Evolutionary conservation across 1,284 basidiomycete genomes (phyloP).

Genomic region (Cutaneotrichosporon arboriforme): DNA sequence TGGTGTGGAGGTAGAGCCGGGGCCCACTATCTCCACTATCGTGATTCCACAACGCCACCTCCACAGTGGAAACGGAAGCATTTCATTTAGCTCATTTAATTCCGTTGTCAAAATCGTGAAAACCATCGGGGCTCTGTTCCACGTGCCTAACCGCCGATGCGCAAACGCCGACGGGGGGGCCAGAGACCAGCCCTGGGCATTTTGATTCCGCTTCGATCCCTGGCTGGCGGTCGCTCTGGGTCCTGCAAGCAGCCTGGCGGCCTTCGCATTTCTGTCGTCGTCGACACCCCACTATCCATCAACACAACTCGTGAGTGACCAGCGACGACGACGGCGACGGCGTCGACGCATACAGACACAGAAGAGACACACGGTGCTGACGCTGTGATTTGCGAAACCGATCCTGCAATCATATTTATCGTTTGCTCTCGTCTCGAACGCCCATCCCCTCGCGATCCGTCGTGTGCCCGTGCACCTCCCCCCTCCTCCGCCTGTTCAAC

Average conservation of each 20-base stretch:
- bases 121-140: too few relatives aligned
- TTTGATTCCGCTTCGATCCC: background rate
- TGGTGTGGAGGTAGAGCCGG: too few relatives aligned
- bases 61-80: too few relatives aligned
- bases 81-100: too few relatives aligned
- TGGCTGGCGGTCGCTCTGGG: background rate
- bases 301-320: constrained; percentile 8
- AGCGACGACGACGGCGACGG: constrained; percentile 1
- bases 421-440: constrained; percentile 1
- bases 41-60: too few relatives aligned
- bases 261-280: background rate
- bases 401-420: background rate
- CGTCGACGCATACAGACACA: background rate
- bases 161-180: background rate
- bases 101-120: too few relatives aligned
- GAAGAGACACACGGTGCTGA: constrained; percentile 1
- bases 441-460: background rate
- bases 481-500: background rate
- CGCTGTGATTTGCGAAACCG: background rate
- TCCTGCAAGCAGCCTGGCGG: background rate
- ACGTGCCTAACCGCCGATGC: background rate
- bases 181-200: background rate
- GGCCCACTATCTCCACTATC: too few relatives aligned
- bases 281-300: constrained; percentile 5
- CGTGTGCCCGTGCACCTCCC: background rate